Base-by-base conservation (phyloP, 257 asterid species). In the Solanum stenotomum region DNA sequence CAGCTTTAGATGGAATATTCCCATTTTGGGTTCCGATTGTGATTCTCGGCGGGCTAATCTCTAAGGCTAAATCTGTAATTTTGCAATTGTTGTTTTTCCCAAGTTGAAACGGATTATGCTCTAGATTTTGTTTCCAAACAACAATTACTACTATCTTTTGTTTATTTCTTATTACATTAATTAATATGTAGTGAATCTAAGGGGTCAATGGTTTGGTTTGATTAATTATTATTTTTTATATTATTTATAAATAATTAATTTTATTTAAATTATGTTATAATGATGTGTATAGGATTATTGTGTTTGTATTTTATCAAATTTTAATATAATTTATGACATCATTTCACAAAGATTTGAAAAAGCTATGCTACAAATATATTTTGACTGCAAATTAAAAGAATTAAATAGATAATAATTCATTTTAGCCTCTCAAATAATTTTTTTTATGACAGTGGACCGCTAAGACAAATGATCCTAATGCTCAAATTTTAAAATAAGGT, bases 1-100 rank as follows among this genome's bases (percentile, higher is more conserved):
- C 87, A 27, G 23, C 38, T 35, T 38, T n/a, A 37, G 35, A 37
- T 42, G 77, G 91, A 76, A 87, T 89, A 90, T 90, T 38, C 91
- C 52, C 4, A 15, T n/a, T 35, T 7, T 68, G 40, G 79, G 82
- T 16, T 85, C 40, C 42, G 1, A 31, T 37, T 67, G 7, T 25
- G 65, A 67, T 40, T 67, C 82, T n/a, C 33, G 79, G 82, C 82
- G 11, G 68, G 82, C 68, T 12, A 35, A 72, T 0, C 23, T 38
- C 1, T 18, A 38, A 85, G 81, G 87, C 22, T 23, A 85, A 85
- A 63, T 68, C 0, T 27, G 61, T 65, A 27, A 67, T 67, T 63
- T n/a, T 0, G 2, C 2, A 38, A 9, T 27, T 40, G 20, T 27
- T 68, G 16, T 75, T 16, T 22, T 44, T 82, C 5, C 42, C 11